Conservation (phyloP, 176 grass and related monocot species). For the Paspalum vaginatum region DNA sequence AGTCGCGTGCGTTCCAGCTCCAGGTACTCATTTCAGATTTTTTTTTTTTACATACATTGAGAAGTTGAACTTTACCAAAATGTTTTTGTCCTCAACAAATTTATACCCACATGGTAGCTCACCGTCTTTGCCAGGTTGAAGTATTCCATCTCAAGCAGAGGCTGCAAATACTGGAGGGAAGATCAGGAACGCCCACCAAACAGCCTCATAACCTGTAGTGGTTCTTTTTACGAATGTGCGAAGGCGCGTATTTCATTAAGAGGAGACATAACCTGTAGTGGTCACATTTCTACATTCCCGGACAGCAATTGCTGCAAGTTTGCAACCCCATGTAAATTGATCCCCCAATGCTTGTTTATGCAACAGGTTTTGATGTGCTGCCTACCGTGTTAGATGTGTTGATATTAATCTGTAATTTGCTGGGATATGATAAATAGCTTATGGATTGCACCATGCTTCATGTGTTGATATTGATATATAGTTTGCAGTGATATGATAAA, state of each 20-base stretch:
- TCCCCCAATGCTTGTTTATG: conserved; percentile 18
- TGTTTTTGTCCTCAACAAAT: neutral
- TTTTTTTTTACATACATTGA: neutral
- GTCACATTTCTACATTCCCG: neutral
- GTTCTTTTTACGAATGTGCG: no score
- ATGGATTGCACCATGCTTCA: neutral
- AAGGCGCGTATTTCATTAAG: no score
- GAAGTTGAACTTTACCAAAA: neutral
- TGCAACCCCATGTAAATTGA: conserved; percentile 39
- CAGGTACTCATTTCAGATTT: conserved; percentile 57
- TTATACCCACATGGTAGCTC: conserved; percentile 10
- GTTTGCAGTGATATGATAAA: conserved; percentile 4
- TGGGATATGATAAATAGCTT: conserved; percentile 4
- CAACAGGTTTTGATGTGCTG: conserved; percentile 18
- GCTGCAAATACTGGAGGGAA: conserved; percentile 60
- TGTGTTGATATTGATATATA: conserved; percentile 7
- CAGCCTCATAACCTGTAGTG: conserved; percentile 48
- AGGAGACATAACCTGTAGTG: conserved; percentile 38
- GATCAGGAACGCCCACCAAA: conserved; percentile 72
- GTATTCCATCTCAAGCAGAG: conserved; percentile 88
- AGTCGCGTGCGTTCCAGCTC: conserved; percentile 73
- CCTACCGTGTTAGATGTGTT: conserved; percentile 3
- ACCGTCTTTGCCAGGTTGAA: conserved; percentile 61
- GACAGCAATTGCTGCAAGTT: conserved; percentile 1
- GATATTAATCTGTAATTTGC: conserved; percentile 17